Evolutionary conservation across 2,329 filamentous ascomycete species (phyloP), one percentile per base, ranked within the genome.

Genomic region (Huntiella savannae): DNA sequence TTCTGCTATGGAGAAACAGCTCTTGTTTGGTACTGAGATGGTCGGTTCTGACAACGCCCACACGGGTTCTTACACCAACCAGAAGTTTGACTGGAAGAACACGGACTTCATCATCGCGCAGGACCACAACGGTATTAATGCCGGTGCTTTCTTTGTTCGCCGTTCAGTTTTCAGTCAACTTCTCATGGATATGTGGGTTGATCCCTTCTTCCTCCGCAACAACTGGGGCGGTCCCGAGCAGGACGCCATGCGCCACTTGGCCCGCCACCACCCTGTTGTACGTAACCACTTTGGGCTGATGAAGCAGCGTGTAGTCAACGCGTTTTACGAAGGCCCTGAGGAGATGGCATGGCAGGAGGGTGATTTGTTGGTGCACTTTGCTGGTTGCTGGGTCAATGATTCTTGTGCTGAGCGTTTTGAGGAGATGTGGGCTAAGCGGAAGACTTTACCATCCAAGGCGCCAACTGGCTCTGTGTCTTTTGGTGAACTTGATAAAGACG

Each of bases 91-190:
- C n/a, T 50, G 45, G 44, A 47, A 50, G 36, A 47, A 50, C 33
- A 47, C 45, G 32, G 48, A 50, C 33, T 47, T 47, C 10, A 47
- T 50, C 17, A 47, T 50, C 32, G 40, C 48, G 1, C 48, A 50
- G 40, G 48, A 50, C 19, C 48, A 50, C 48, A 50, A 50, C 35
- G 48, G 48, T n/a, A 13, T 50, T n/a, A 50, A 50, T 17, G 48
- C 48, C n/a, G 48, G 48, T 16, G 40, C 40, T 37, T 50, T 50
- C 36, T 42, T 50, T 4, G 41, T 50, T 34, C 48, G 48, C 32
- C 48, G 48, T 36, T 47, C 44, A 7, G 34, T n/a, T 15, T 47
- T 50, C 15, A 47, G 41, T 8, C 45, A 50, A 44, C 17, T 50
- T 12, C 41, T 50, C n/a, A 45, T 50, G 48, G 48, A 50, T 17